Base-by-base conservation (phyloP, 306 rosid genomes). In the Heteromeles arbutifolia region DNA sequence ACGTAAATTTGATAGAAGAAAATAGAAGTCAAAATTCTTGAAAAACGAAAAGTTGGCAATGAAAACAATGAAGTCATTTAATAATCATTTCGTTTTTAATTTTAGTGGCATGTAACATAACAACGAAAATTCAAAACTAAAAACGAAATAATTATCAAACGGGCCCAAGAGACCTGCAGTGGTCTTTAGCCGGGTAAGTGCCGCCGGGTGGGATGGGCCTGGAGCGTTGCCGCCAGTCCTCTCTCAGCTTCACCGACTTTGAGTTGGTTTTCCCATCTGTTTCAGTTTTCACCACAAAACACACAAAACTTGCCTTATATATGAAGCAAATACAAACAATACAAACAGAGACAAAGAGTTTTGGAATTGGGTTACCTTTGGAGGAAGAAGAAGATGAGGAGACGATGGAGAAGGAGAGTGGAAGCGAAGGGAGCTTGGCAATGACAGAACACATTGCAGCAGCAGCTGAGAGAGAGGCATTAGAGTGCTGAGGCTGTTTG, bases 101-200 rank as follows among this genome's bases (percentile, higher is more conserved):
- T 8, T 39, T 34, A 0, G 39, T 34, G 39, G 7, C 7, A 7
- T 34, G 39, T 2, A 34, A 34, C 39, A 7, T 34, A 34, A 34
- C 39, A 6, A 34, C 0, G 39, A 34, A 34, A 34, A 6, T 34
- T 34, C 39, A 34, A 39, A 39, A 43, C 45, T 43, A 43, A 43
- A 43, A 43, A 43, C 45, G 45, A 10, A 43, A 43, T 3, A 3
- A 43, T 43, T 43, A 43, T 43, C 48, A 34, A 34, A 34, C 39
- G 4, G 48, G 48, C 48, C 48, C 48, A 43, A 43, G 13, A 11
- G 67, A 94, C 98, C 98, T 94, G 96, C 98, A 95, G 50, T 92
- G 93, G 74, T 95, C 97, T 82, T 92, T 95, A 21, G 98, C 98
- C 1, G 98, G 98, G 78, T 95, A 90, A 56, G 91, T 92, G 39